Percentiles rank a stretch among this genome's conserved stretches.
These are phyloP conservation scores for Solanum acaule DNA, from an alignment of 257 asterid species.

Conservation along the genomic window DNA sequence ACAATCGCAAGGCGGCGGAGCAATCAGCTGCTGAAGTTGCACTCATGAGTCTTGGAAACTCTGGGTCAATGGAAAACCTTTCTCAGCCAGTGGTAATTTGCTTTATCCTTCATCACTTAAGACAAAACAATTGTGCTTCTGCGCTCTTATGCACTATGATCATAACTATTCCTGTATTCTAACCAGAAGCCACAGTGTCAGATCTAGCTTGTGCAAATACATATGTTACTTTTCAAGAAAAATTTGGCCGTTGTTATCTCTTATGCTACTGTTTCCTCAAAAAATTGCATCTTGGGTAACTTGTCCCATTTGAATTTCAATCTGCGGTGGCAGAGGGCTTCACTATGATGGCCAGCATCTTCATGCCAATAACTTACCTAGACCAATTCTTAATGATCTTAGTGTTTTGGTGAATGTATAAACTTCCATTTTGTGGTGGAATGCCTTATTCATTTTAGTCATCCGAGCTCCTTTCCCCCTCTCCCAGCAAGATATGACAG, in stretches of 20 bases:
- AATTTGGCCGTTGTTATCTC: not conserved
- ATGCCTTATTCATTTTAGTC: not conserved
- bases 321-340: not conserved
- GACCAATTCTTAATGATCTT: not conserved
- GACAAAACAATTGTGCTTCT: not conserved
- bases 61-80: conserved; percentile 31
- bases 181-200: not conserved
- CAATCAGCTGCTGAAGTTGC: conserved; percentile 99
- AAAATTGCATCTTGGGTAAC: not conserved
- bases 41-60: conserved; percentile 46
- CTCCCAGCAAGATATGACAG: not conserved
- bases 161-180: not conserved
- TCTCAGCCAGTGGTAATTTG: conserved; percentile 71
- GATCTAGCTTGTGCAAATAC: not conserved
- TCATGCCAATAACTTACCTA: not conserved
- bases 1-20: conserved; percentile 91
- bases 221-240: not conserved
- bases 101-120: not conserved
- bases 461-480: not conserved
- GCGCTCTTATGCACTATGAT: not conserved
- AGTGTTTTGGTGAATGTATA: not conserved
- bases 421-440: not conserved
- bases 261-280: not conserved
- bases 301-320: not conserved
- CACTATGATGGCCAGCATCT: not conserved